These are phyloP conservation scores for Xylaria sp. DNA, from an alignment of 2,329 filamentous ascomycete genomes.

Conservation along the genomic window DNA sequence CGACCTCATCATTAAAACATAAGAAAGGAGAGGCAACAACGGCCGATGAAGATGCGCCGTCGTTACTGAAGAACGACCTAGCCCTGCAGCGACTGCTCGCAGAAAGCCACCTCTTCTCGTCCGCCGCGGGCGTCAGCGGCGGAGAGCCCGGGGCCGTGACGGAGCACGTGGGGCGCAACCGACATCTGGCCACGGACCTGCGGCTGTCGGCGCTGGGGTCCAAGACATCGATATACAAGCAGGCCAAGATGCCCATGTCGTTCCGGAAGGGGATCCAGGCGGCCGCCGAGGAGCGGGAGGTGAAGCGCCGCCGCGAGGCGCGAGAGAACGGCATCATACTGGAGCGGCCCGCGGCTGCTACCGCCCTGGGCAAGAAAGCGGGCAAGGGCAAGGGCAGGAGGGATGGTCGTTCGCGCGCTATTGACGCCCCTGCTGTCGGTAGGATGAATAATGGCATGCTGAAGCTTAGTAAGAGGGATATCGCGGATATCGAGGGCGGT, in stretches of 20 bases:
- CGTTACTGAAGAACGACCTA: slow-evolving; percentile 88
- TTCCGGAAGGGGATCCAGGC: slow-evolving; percentile 85
- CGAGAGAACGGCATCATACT: slow-evolving; percentile 90
- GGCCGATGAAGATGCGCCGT: slow-evolving; percentile 70
- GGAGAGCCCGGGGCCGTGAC: slow-evolving; percentile 50
- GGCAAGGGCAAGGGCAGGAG: slow-evolving; percentile 52
- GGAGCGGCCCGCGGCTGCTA: slow-evolving; percentile 62
- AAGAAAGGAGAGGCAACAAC: slow-evolving; percentile 46
- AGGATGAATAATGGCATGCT: slow-evolving; percentile 78
- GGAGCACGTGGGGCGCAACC: slow-evolving; percentile 70
- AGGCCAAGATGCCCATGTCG: slow-evolving; percentile 88
- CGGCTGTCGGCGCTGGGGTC: slow-evolving; percentile 83
- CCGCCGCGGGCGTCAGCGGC: slow-evolving; percentile 53
- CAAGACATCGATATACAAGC: slow-evolving; percentile 77
- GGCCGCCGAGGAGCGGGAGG: slow-evolving; percentile 73
- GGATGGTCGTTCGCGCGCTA: slow-evolving; percentile 52
- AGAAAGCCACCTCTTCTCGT: slow-evolving; percentile 67
- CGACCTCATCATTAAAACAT: slow-evolving; percentile 41
- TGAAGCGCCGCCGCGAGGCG: slow-evolving; percentile 79
- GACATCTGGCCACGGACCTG: slow-evolving; percentile 84
- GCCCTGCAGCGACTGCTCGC: slow-evolving; percentile 89
- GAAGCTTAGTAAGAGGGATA: slow-evolving; percentile 80
- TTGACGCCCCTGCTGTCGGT: slow-evolving; percentile 83
- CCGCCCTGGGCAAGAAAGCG: slow-evolving; percentile 49
- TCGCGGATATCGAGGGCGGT: slow-evolving; percentile 54